These are phyloP conservation scores for Jatropha multifida DNA, from an alignment of 441 rosid species.

Conservation along the genomic window DNA sequence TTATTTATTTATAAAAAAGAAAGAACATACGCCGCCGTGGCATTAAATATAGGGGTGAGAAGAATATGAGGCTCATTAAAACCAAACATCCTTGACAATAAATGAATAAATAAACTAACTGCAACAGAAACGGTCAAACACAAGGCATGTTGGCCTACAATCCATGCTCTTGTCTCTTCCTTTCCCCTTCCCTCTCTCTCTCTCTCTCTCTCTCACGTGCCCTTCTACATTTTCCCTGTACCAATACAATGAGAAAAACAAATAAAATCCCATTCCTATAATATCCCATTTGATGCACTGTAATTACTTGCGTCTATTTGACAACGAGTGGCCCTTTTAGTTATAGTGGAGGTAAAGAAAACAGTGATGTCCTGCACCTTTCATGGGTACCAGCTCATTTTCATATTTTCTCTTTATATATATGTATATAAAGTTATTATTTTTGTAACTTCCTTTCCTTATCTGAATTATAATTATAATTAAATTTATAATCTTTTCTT, in stretches of 20 bases:
- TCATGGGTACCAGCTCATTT: conserved; percentile 40
- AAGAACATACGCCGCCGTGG: conserved; percentile 11
- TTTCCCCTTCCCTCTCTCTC: not conserved
- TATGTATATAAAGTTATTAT: not conserved
- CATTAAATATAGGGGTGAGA: conserved; percentile 22
- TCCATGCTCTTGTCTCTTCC: not conserved
- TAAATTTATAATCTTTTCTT: not conserved
- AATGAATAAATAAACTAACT: not conserved
- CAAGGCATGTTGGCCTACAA: not conserved
- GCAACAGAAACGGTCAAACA: conserved; percentile 11
- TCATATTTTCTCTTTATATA: not conserved
- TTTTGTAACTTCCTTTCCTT: not conserved
- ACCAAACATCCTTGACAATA: conserved; percentile 3
- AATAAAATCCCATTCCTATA: not conserved
- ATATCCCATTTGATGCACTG: not conserved
- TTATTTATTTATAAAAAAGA: not conserved
- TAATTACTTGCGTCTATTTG: not conserved
- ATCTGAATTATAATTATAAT: not conserved
- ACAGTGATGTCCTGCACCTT: conserved; percentile 9
- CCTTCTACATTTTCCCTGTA: not conserved
- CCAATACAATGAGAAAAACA: not conserved
- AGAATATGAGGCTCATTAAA: conserved; percentile 18
- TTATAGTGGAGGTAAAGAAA: conserved; percentile 20
- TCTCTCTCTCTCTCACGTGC: conserved; percentile 16
- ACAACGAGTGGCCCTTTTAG: conserved; percentile 18